These are phyloP conservation scores for Chlorella sorokiniana DNA, from an alignment of 139 green algal species.

Conservation along the genomic window DNA sequence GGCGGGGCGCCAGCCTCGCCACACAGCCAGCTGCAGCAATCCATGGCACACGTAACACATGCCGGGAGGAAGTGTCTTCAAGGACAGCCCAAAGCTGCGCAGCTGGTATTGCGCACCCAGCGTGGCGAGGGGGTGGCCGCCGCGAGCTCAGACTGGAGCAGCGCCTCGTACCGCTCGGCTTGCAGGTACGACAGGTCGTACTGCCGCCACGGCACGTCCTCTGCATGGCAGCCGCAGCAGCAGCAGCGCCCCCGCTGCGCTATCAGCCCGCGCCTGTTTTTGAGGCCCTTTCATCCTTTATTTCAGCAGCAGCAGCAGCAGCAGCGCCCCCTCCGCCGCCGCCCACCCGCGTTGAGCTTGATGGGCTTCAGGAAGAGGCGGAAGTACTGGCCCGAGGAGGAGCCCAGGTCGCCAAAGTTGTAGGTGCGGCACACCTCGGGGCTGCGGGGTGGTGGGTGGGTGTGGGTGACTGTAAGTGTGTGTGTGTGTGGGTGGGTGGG, in stretches of 20 bases:
- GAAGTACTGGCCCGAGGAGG: slow-evolving; percentile 47
- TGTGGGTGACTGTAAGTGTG: no score
- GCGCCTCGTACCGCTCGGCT: background rate
- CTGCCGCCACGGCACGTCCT: slow-evolving; percentile 42
- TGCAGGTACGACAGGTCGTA: slow-evolving; percentile 43
- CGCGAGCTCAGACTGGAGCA: slow-evolving; percentile 8
- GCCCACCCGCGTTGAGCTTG: slow-evolving; percentile 35
- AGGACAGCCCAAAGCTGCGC: background rate
- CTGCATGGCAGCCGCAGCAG: background rate
- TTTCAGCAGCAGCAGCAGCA: background rate
- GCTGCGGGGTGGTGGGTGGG: background rate
- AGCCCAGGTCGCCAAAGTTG: slow-evolving; percentile 62
- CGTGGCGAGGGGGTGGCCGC: background rate
- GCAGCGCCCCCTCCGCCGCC: background rate
- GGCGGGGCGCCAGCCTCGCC: no score
- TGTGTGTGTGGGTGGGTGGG: no score
- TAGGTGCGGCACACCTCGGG: slow-evolving; percentile 54
- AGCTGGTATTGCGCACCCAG: background rate
- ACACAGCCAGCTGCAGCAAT: background rate
- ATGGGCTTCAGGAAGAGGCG: slow-evolving; percentile 48
- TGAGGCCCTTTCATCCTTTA: background rate
- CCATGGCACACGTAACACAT: background rate
- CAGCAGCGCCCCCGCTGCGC: background rate
- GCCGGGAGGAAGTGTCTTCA: background rate
- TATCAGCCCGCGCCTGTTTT: background rate